phyloP scores from a whole-genome alignment of 768 basidiomycete genomes.

The Paxillus rubicundulus region DNA sequence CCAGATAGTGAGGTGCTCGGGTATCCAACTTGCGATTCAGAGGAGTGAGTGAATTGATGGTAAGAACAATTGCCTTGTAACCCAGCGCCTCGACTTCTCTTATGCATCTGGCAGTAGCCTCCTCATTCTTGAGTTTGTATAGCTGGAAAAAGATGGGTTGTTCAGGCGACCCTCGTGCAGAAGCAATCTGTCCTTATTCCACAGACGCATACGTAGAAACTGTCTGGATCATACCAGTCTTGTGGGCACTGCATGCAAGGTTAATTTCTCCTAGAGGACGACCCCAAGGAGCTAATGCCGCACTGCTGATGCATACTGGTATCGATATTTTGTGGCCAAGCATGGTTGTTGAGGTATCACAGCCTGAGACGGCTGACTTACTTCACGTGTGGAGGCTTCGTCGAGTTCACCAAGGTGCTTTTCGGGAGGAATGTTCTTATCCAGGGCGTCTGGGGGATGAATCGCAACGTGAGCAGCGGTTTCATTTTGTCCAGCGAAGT shows the following conservation, averaged over 20 bases:
- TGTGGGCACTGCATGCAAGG: slow-evolving; percentile 67
- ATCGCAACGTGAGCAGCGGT: slow-evolving; percentile 75
- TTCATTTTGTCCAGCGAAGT: slow-evolving; percentile 85
- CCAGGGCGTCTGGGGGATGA: slow-evolving; percentile 80
- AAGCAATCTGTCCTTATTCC: slow-evolving; percentile 60
- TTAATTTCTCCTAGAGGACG: slow-evolving; percentile 87
- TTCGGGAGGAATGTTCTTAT: slow-evolving; percentile 63
- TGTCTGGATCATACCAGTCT: slow-evolving; percentile 78
- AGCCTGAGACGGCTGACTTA: slow-evolving; percentile 49
- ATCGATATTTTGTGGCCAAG: slow-evolving; percentile 70
- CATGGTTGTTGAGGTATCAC: slow-evolving; percentile 70
- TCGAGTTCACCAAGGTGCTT: slow-evolving; percentile 74
- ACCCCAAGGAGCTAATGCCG: slow-evolving; percentile 79
- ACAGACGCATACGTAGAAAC: slow-evolving; percentile 76
- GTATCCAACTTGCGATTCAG: slow-evolving; percentile 80
- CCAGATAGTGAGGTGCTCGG: slow-evolving; percentile 53
- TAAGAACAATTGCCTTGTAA: slow-evolving; percentile 87
- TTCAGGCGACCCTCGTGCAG: slow-evolving; percentile 46
- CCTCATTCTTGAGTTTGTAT: slow-evolving; percentile 76
- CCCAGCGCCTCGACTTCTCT: slow-evolving; percentile 68
- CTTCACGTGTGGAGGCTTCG: slow-evolving; percentile 37
- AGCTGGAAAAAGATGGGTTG: slow-evolving; percentile 81
- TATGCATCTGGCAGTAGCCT: slow-evolving; percentile 65
- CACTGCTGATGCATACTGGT: slow-evolving; percentile 81
- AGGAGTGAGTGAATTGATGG: slow-evolving; percentile 83